Conservation (phyloP, 352 stramenopile species). For the Lagenidium sp. region DNA sequence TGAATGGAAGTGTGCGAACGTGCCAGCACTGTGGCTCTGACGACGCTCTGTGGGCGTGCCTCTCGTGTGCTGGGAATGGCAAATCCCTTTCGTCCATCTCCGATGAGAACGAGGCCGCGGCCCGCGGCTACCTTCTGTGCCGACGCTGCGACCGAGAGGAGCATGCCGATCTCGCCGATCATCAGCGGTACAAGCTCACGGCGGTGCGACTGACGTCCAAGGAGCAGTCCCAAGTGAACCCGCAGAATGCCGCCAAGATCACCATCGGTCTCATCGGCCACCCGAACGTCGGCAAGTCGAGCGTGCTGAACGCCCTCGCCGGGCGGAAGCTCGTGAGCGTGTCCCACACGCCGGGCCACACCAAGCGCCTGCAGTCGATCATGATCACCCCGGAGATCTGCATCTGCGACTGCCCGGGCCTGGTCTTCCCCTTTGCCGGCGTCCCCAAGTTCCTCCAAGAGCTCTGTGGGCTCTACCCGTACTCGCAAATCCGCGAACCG, state of each 20-base stretch:
- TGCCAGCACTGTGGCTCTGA: constrained; percentile 73
- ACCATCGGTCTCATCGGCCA: constrained; percentile 86
- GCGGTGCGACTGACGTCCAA: constrained; percentile 12
- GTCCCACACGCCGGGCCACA: constrained; percentile 80
- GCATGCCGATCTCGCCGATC: constrained; percentile 46
- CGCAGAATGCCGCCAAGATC: constrained; percentile 40
- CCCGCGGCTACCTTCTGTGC: constrained; percentile 60
- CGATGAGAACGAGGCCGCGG: constrained; percentile 29
- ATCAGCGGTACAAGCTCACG: constrained; percentile 32
- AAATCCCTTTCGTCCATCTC: constrained; percentile 1
- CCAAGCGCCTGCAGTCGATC: constrained; percentile 80
- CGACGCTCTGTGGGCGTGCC: constrained; percentile 48
- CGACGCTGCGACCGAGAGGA: constrained; percentile 61
- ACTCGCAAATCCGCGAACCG: constrained; percentile 84
- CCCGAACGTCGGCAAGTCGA: constrained; percentile 86
- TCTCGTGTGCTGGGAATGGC: constrained; percentile 41
- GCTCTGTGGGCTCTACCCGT: constrained; percentile 74
- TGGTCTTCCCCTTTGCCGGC: constrained; percentile 77
- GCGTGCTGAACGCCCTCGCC: constrained; percentile 75
- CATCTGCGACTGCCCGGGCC: constrained; percentile 80
- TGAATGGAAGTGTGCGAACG: constrained; percentile 16
- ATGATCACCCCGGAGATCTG: constrained; percentile 77
- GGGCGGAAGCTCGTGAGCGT: constrained; percentile 86
- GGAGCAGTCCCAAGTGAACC: constrained; percentile 20
- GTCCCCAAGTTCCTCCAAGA: constrained; percentile 81